phyloP scores from a whole-genome alignment of 148 eudicot species.

The Silene conica region DNA sequence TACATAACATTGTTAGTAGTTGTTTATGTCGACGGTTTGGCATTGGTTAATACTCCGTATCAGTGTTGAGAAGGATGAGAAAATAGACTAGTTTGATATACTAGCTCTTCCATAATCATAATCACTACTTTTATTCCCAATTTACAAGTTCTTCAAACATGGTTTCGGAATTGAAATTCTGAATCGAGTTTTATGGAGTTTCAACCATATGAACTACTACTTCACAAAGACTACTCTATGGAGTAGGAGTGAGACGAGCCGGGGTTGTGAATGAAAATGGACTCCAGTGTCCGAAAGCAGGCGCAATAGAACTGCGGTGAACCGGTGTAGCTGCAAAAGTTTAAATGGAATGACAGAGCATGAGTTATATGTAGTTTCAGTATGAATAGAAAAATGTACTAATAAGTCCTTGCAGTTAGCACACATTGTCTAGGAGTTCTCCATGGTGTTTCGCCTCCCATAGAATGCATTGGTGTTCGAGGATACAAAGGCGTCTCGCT shows the following conservation, averaged over 20 bases:
- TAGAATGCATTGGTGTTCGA: constrained; percentile 28
- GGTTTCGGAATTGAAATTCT: background rate
- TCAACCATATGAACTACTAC: background rate
- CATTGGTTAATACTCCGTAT: background rate
- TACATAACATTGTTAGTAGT: background rate
- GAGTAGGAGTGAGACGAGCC: constrained; percentile 17
- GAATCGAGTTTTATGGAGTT: background rate
- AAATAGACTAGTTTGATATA: no score
- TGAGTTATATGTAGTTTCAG: background rate
- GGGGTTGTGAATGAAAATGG: constrained; percentile 21
- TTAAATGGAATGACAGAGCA: background rate
- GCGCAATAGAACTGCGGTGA: constrained; percentile 11
- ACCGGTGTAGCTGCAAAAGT: constrained; percentile 22
- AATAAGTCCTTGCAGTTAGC: no score
- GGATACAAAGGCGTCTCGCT: constrained; percentile 28
- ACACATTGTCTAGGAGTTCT: constrained; percentile 25
- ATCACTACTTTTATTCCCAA: no score
- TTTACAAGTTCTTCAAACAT: background rate
- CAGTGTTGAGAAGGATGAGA: no score
- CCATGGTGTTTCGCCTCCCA: constrained; percentile 36
- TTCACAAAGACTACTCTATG: background rate
- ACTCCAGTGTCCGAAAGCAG: constrained; percentile 20
- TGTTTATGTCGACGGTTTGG: no score
- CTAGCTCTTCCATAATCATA: no score
- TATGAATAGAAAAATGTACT: no score